These are phyloP conservation scores for Barnettozyma sucrosica DNA, from an alignment of 805 yeast species.

Conservation along the genomic window DNA sequence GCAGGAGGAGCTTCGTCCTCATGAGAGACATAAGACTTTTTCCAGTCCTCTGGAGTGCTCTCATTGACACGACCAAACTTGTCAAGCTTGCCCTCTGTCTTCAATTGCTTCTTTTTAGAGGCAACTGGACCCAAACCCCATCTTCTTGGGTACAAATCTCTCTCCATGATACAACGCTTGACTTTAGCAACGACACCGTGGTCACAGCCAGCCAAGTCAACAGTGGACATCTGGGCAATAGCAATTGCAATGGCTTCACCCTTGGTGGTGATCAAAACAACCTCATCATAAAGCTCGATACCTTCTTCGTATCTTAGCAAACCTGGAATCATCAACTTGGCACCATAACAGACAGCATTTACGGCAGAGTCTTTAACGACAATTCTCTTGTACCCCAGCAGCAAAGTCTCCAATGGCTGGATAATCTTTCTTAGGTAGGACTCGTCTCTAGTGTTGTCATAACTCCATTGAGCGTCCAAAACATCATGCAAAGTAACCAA, in stretches of 20 bases:
- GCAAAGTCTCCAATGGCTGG: constrained; percentile 89
- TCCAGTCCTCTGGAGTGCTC: constrained; percentile 92
- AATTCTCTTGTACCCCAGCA: constrained; percentile 93
- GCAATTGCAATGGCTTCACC: constrained; percentile 99
- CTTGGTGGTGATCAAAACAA: constrained; percentile 95
- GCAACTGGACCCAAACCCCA: constrained; percentile 99
- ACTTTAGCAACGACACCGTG: constrained; percentile 98
- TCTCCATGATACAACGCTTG: constrained; percentile 99
- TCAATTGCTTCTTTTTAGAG: constrained; percentile 95
- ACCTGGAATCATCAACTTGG: constrained; percentile 98
- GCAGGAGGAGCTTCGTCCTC: constrained; percentile 53
- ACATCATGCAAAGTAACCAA: constrained; percentile 96
- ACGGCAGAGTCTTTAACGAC: constrained; percentile 95
- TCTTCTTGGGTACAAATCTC: constrained; percentile 98
- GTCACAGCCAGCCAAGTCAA: constrained; percentile 92
- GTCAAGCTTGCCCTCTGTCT: constrained; percentile 95
- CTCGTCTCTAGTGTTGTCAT: constrained; percentile 96
- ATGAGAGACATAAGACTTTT: constrained; percentile 71
- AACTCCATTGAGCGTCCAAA: constrained; percentile 96
- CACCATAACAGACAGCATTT: constrained; percentile 97
- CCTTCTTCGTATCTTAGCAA: constrained; percentile 95
- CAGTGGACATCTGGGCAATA: constrained; percentile 98
- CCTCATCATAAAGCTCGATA: constrained; percentile 95
- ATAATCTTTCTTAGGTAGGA: constrained; percentile 88
- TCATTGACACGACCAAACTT: constrained; percentile 92